These are phyloP conservation scores for Pseudozyma tsukubaensis DNA, from an alignment of 1,284 basidiomycete species.

Conservation along the genomic window DNA sequence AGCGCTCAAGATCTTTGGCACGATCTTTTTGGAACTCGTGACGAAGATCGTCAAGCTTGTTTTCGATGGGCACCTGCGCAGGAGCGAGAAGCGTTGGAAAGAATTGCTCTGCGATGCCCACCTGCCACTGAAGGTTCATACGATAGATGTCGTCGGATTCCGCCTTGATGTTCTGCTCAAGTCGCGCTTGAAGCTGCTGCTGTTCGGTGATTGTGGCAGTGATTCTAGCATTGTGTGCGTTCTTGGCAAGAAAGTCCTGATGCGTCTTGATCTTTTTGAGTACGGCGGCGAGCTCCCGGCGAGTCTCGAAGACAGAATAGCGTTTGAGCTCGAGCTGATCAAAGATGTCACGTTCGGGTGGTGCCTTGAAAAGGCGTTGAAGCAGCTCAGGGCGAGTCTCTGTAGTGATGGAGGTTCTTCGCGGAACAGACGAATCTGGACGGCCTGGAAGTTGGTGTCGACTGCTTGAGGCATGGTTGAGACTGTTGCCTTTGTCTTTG, in stretches of 20 bases:
- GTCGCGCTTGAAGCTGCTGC: neutral
- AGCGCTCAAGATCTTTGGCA: conserved; percentile 14
- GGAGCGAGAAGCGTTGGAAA: neutral
- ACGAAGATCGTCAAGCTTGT: conserved; percentile 15
- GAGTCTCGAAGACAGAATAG: conserved; percentile 14
- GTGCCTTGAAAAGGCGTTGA: conserved; percentile 1
- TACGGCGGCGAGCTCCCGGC: conserved; percentile 13
- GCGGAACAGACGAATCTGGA: neutral
- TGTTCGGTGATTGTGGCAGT: conserved; percentile 10
- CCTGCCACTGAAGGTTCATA: conserved; percentile 18
- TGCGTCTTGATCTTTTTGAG: conserved; percentile 13
- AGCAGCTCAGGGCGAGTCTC: conserved; percentile 11
- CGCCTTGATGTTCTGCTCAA: conserved; percentile 20
- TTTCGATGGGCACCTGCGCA: conserved; percentile 7
- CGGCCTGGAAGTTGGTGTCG: neutral
- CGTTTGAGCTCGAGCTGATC: conserved; percentile 21
- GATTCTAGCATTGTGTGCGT: conserved; percentile 1
- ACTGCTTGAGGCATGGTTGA: conserved; percentile 2
- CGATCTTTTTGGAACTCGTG: conserved; percentile 7
- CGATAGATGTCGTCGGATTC: conserved; percentile 10
- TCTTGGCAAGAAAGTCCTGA: conserved; percentile 17
- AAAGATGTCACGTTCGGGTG: conserved; percentile 12
- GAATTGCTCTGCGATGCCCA: conserved; percentile 4
- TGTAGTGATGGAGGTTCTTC: neutral
- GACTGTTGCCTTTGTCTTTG: neutral